phyloP scores from a whole-genome alignment of 352 stramenopile species.

The Pythium aristosporum region DNA sequence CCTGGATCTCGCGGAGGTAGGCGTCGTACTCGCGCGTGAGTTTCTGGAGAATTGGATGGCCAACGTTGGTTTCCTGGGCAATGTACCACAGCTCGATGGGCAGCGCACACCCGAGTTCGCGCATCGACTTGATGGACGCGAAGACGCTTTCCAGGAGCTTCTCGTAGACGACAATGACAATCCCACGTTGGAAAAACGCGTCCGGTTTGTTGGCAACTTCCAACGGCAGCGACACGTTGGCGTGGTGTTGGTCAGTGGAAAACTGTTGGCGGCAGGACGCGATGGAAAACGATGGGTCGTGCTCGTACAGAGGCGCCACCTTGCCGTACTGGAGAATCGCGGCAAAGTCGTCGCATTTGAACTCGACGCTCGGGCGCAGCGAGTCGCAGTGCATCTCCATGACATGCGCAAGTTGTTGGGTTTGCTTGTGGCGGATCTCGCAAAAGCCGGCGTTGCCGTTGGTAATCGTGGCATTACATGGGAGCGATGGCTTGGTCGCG shows the following conservation, averaged over 20 bases:
- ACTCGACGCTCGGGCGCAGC: slow-evolving; percentile 13
- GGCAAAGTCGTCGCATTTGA: slow-evolving; percentile 19
- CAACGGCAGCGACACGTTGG: background rate
- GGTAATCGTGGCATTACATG: slow-evolving; percentile 34
- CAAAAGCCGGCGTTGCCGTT: slow-evolving; percentile 20
- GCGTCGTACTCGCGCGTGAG: slow-evolving; percentile 40
- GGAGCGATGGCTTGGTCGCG: slow-evolving; percentile 21
- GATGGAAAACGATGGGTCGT: slow-evolving; percentile 40
- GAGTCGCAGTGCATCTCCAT: slow-evolving; percentile 23
- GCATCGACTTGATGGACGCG: slow-evolving; percentile 50
- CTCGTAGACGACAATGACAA: slow-evolving; percentile 42
- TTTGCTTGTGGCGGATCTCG: slow-evolving; percentile 19
- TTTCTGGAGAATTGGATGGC: slow-evolving; percentile 43
- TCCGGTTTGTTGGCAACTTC: slow-evolving; percentile 1
- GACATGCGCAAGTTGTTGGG: slow-evolving; percentile 19
- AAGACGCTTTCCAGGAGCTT: slow-evolving; percentile 47
- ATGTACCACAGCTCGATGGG: slow-evolving; percentile 80
- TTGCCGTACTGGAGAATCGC: slow-evolving; percentile 38
- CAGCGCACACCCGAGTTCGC: slow-evolving; percentile 45
- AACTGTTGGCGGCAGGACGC: slow-evolving; percentile 1
- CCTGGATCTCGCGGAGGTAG: slow-evolving; percentile 63
- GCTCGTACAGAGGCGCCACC: slow-evolving; percentile 37
- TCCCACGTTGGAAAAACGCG: slow-evolving; percentile 31
- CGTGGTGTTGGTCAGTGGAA: background rate
- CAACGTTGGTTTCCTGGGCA: slow-evolving; percentile 40